A percentile compares a stretch with the other conserved stretches of the same genome.
phyloP scores from a whole-genome alignment of 164 flowering plant genomes.

The Magnolia sinica region DNA sequence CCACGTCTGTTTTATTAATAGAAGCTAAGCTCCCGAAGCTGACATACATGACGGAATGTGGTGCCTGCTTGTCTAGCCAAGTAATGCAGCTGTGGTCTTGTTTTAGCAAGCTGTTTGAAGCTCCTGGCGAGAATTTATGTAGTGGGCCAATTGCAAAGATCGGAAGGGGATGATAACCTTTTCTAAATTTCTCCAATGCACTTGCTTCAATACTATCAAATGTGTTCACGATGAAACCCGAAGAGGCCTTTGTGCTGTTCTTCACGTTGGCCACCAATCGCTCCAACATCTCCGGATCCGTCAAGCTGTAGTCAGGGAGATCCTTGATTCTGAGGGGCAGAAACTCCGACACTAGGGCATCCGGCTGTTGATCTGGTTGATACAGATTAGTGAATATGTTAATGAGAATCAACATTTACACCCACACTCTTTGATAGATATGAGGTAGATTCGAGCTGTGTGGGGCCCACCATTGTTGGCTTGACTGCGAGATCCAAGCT shows the following conservation, averaged over 20 bases:
- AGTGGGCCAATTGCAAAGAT: constrained; percentile 33
- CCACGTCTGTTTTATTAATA: constrained; percentile 11
- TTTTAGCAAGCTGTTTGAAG: constrained; percentile 26
- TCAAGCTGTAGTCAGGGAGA: constrained; percentile 10
- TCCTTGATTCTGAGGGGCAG: constrained; percentile 34
- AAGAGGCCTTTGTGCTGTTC: constrained; percentile 16
- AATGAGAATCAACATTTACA: no score
- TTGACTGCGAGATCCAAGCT: no score
- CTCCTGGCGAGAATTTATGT: constrained; percentile 14
- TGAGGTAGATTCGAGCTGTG: no score
- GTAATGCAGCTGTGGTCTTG: constrained; percentile 58
- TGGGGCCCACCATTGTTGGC: no score
- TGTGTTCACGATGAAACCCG: constrained; percentile 33
- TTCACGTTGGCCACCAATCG: not conserved
- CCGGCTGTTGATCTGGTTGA: not conserved
- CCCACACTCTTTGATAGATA: no score
- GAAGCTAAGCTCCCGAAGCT: constrained; percentile 66
- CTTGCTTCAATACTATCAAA: constrained; percentile 34
- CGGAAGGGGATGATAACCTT: constrained; percentile 10
- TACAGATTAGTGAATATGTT: not conserved
- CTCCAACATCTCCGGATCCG: not conserved
- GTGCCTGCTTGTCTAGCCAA: constrained; percentile 50
- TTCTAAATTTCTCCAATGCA: constrained; percentile 3
- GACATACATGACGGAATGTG: constrained; percentile 51
- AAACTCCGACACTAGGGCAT: constrained; percentile 23